Conservation (phyloP, 2,329 filamentous ascomycete species). For the Colletotrichum graminicola region DNA sequence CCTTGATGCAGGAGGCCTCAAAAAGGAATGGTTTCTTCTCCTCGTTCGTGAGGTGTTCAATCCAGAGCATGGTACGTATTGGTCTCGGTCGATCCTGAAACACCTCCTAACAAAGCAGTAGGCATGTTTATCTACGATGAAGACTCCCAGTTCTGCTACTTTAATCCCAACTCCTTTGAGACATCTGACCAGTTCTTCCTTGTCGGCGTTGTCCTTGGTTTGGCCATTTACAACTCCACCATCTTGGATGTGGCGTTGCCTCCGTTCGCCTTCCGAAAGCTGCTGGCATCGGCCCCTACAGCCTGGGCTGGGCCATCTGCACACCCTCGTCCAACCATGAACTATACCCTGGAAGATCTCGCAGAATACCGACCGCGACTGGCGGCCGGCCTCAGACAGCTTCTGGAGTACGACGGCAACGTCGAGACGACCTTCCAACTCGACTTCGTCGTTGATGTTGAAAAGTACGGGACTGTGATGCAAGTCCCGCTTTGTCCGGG, state of each 20-base stretch:
- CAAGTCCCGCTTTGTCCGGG: conserved; percentile 79
- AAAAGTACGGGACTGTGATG: conserved; percentile 78
- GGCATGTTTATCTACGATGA: conserved; percentile 95
- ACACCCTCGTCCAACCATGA: conserved; percentile 72
- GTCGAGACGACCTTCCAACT: conserved; percentile 84
- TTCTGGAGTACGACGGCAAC: conserved; percentile 87
- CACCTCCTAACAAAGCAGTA: conserved; percentile 50
- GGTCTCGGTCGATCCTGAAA: background rate
- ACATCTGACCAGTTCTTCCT: conserved; percentile 93
- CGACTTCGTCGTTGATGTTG: conserved; percentile 82
- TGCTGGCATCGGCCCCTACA: conserved; percentile 81
- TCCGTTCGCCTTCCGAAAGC: conserved; percentile 89
- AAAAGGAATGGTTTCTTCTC: conserved; percentile 95
- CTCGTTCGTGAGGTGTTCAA: conserved; percentile 92
- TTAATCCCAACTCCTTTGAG: conserved; percentile 91
- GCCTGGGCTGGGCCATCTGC: conserved; percentile 66
- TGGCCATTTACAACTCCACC: conserved; percentile 95
- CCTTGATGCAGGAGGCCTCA: conserved; percentile 87
- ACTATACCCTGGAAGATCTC: conserved; percentile 83
- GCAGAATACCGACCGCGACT: conserved; percentile 84
- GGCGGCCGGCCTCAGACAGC: conserved; percentile 78
- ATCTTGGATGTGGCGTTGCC: conserved; percentile 91
- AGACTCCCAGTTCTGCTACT: conserved; percentile 91
- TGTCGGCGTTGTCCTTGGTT: conserved; percentile 86
- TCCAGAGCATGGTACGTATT: conserved; percentile 80